Evolutionary conservation across 768 basidiomycete species (phyloP), one percentile per base, ranked within the genome.

Genomic region (Mycena rosella): DNA sequence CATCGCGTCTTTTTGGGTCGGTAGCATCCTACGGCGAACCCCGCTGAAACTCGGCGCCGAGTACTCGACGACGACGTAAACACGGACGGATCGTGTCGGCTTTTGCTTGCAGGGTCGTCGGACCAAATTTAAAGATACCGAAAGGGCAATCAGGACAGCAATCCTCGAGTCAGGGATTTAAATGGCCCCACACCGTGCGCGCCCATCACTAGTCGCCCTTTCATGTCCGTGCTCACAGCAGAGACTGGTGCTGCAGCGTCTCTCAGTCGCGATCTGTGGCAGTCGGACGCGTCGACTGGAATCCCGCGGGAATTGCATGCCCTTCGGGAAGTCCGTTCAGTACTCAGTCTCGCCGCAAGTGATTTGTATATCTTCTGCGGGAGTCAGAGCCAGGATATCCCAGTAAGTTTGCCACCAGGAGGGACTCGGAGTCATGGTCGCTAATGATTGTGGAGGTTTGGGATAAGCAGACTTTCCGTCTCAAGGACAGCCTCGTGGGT

Each of bases 311-410:
- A 92, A 1, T 74, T 88, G 7, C 93, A 95, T 76, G 89, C 91
- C 4, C 83, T 95, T n/a, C 85, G 89, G 69, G 89, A 93, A 76
- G 81, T 85, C 45, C 82, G 85, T 75, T 94, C 93, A 8, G 88
- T 95, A 4, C 82, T 95, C 32, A 90, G 91, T 74, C 80, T 95
- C 17, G 92, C 91, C 29, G 90, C 94, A 2, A 91, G 91, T 74
- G 85, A 86, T 8, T 75, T 82, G 15, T 86, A 93, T 74, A 93
- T 97, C 49, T 97, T 93, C 75, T 91, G 90, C 61, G 95, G 95
- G 1, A 92, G 89, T 71, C 95, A 96, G 75, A 87, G 86, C 53
- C 81, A 88, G 63, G 88, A 92, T 73, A 95, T 96, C 62, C 87
- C 87, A 56, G 95, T 95, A 70, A 71, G 87, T 64, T 48, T 36